Percentiles rank a stretch among this genome's conserved stretches.
phyloP scores from a whole-genome alignment of 2,329 filamentous ascomycete genomes.

The Alternaria conjuncta region DNA sequence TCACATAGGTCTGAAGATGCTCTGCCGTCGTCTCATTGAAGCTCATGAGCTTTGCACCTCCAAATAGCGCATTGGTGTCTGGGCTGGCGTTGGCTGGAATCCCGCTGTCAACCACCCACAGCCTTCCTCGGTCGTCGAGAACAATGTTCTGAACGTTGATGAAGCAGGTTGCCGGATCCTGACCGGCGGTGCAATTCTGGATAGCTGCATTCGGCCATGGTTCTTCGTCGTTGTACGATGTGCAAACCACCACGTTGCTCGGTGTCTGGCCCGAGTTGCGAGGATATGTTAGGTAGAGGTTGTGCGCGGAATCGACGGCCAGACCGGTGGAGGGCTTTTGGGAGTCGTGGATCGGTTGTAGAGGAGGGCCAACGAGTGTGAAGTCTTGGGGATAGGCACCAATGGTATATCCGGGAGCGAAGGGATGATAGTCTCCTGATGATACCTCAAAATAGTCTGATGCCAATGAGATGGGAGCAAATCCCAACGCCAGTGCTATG shows the following conservation, averaged over 20 bases:
- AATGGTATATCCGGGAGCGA: constrained; percentile 18
- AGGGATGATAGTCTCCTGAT: constrained; percentile 15
- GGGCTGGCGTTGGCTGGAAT: constrained; percentile 40
- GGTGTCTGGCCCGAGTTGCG: constrained; percentile 48
- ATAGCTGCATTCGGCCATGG: constrained; percentile 51
- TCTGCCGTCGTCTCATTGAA: constrained; percentile 46
- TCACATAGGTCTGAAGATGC: constrained; percentile 47
- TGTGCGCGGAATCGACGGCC: constrained; percentile 47
- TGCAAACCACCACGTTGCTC: constrained; percentile 50
- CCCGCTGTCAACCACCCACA: constrained; percentile 54
- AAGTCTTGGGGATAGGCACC: constrained; percentile 45
- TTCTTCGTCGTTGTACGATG: constrained; percentile 47
- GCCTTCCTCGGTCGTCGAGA: constrained; percentile 46
- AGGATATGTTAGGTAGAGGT: constrained; percentile 53
- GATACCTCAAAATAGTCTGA: constrained; percentile 16
- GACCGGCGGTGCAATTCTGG: constrained; percentile 49
- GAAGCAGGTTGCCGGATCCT: constrained; percentile 53
- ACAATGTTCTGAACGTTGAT: constrained; percentile 56
- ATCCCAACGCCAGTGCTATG: not conserved
- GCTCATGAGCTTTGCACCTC: constrained; percentile 53
- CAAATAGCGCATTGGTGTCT: constrained; percentile 33
- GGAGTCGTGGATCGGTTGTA: constrained; percentile 50
- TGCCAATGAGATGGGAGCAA: not conserved
- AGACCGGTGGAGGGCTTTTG: constrained; percentile 48
- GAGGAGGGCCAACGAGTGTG: constrained; percentile 42